These are phyloP conservation scores for Rostrohypoxylon terebratum DNA, from an alignment of 495 filamentous ascomycete species.

Conservation along the genomic window DNA sequence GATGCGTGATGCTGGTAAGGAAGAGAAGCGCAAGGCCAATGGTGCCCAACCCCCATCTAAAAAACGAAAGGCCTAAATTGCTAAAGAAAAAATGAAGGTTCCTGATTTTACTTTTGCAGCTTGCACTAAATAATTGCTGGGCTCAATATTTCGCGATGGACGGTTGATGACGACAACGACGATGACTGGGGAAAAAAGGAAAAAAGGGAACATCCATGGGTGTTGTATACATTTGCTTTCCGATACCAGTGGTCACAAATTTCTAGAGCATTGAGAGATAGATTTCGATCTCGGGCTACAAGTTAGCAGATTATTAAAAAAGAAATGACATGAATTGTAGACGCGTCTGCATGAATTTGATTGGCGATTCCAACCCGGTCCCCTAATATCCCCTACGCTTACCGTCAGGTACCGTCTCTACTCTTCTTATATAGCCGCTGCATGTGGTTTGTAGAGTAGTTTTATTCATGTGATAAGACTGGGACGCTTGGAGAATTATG, in stretches of 20 bases:
- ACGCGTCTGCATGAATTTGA: constrained; percentile 4
- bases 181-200: not conserved
- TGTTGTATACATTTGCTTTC: constrained; percentile 14
- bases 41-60: constrained; percentile 53
- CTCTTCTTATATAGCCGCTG: not conserved
- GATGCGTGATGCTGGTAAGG: constrained; percentile 38
- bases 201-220: not conserved
- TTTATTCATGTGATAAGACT: not conserved
- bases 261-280: constrained; percentile 12
- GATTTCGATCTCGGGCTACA: constrained; percentile 22
- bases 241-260: constrained; percentile 33
- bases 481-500: constrained; percentile 14
- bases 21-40: constrained; percentile 59
- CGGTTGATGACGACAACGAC: constrained; percentile 9
- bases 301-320: not conserved
- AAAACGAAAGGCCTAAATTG: constrained; percentile 42
- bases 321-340: not conserved
- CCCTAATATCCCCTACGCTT: not conserved
- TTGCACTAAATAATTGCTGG: constrained; percentile 7
- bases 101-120: constrained; percentile 24
- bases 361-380: not conserved
- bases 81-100: constrained; percentile 23
- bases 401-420: not conserved
- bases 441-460: not conserved
- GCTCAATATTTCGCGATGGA: constrained; percentile 1